Evolutionary conservation across 495 filamentous ascomycete genomes (phyloP).

Genomic region (Penicillium taxi): DNA sequence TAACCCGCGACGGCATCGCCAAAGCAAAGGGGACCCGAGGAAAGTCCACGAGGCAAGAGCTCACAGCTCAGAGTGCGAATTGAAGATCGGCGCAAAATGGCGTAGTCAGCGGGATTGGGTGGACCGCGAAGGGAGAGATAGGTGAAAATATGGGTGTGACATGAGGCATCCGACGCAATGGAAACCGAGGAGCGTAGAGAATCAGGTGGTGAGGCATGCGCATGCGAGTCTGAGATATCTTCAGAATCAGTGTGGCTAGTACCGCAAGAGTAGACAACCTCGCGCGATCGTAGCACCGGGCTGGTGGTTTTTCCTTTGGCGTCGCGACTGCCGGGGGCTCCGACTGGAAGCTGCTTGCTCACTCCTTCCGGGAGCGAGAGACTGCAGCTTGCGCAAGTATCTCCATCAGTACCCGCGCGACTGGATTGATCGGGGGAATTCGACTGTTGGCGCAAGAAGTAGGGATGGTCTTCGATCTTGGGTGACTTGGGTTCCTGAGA

Average conservation of each 20-base stretch:
- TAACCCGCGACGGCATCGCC: constrained; percentile 76
- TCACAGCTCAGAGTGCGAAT: constrained; percentile 83
- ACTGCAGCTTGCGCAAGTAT: constrained; percentile 53
- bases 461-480: constrained; percentile 41
- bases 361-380: constrained; percentile 47
- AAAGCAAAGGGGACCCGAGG: constrained; percentile 76
- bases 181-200: constrained; percentile 41
- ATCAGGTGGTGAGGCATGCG: constrained; percentile 35
- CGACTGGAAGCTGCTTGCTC: constrained; percentile 46
- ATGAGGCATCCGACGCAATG: constrained; percentile 38
- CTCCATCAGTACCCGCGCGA: constrained; percentile 33
- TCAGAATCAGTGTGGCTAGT: constrained; percentile 34
- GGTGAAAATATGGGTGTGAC: constrained; percentile 73
- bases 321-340: constrained; percentile 44
- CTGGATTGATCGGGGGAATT: constrained; percentile 26
- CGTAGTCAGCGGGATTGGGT: constrained; percentile 65
- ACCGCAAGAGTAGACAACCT: constrained; percentile 41
- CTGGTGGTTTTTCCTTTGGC: constrained; percentile 45
- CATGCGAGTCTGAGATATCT: constrained; percentile 26
- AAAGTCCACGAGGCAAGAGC: constrained; percentile 66
- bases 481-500: constrained; percentile 18
- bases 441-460: constrained; percentile 32
- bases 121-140: constrained; percentile 83
- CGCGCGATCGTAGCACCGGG: constrained; percentile 50
- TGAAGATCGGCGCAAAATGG: constrained; percentile 74